Evolutionary conservation across 331 rosid species (phyloP), one percentile per base, ranked within the genome.

Genomic region (Acacia pycnantha): DNA sequence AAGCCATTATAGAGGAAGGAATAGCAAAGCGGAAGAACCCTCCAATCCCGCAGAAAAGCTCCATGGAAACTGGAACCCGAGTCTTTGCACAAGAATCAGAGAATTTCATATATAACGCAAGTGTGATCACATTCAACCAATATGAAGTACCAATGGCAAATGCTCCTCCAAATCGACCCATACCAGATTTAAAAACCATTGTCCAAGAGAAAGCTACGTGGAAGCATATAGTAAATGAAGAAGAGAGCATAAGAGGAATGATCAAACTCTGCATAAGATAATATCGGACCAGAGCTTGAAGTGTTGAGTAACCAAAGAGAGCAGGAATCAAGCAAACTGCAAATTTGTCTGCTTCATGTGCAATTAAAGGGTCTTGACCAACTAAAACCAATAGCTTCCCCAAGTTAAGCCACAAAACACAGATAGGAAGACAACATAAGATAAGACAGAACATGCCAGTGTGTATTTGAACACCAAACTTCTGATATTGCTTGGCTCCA

Each of bases 401-500:
- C 80, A 90, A 77, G 88, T 84, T 74, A 46, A 86, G 62, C 93
- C 93, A 92, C 19, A 86, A 10, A 18, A 90, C 3, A 58, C 90
- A 83, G 4, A 90, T 15, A 10, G 97, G 94, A 27, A 92, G 0
- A 56, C 92, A 90, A 12, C 56, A 89, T 85, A 19, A 90, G 62
- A 59, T 24, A 21, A 89, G 81, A 78, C 90, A 87, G 50, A 92
- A 83, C 11, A 90, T 85, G 1, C 93, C 90, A 62, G 88, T 92
- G 80, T 84, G 66, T 8, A 81, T 89, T 58, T 83, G 94, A 40
- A 85, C 51, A 76, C 93, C 94, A 24, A 92, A 66, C 68, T 77
- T 86, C 10, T 76, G 69, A 81, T 89, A 90, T 75, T 92, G 94
- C 72, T 83, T 24, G n/a, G 94, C 97, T 86, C 94, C 97, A 79